Base-by-base conservation (phyloP, 1,284 basidiomycete species). In the Cutaneotrichosporon cyanovorans region DNA sequence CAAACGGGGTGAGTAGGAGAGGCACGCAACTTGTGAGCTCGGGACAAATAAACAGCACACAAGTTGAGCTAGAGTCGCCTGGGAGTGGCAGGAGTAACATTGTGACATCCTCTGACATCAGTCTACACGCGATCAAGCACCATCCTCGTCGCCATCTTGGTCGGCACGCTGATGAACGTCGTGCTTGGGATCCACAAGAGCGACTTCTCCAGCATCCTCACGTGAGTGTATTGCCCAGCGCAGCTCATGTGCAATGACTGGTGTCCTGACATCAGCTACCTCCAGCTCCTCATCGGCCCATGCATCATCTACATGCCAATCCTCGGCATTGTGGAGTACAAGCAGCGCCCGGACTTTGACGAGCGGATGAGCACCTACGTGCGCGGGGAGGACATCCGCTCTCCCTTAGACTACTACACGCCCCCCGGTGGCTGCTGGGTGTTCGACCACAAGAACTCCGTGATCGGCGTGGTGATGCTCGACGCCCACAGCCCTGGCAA, bases 381-480 rank as follows among this genome's bases (percentile, higher is more conserved):
- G 46, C 78, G 74, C 37, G 68, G 75, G 8, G 67, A 72, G 7
- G 86, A 88, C 66, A 72, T 87, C 38, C 60, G 69, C 28, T 65
- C 81, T 53, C 72, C 82, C 28, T 48, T 64, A 22, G 60, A 61
- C 7, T 80, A 84, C 68, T 89, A 89, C 66, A 62, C 75, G 25
- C 77, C 78, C 2, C 74, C 79, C 2, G 73, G 77, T 0, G 84
- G 82, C 3, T 80, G 78, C 2, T 74, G 85, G 57, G 74, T 87
- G 21, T 75, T 87, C 33, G 78, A 85, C 59, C 80, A 77, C 48
- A 77, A 75, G 15, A 68, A 73, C 23, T 75, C 73, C 9, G 77
- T 84, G 47, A 74, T 86, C 15, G 86, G 85, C 0, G 71, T 85
- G 40, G 74, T 87, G 48, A 82, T 81, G 8, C 54, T 87, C 16